Percentiles rank a stretch among this genome's conserved stretches.
phyloP scores from a whole-genome alignment of 768 basidiomycete species.

The Rhodotorula paludigena region DNA sequence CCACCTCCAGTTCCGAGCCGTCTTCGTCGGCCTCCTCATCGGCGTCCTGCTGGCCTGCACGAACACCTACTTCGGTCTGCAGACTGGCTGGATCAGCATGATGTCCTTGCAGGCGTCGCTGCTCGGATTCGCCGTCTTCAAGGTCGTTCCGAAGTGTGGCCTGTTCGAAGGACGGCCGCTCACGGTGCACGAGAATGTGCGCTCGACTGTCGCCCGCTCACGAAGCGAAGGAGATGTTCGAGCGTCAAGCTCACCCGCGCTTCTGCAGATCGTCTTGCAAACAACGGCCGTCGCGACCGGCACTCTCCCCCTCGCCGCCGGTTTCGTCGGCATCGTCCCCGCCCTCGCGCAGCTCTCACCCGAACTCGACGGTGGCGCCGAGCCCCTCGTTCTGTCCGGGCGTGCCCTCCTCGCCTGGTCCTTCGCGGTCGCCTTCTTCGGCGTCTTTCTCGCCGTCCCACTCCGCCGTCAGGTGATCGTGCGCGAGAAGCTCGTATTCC shows the following conservation, averaged over 20 bases:
- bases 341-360: slow-evolving; percentile 74
- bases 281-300: slow-evolving; percentile 95
- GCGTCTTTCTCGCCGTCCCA: slow-evolving; percentile 95
- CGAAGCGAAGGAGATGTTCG: slow-evolving; percentile 47
- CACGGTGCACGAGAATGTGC: slow-evolving; percentile 36
- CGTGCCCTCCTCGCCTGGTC: slow-evolving; percentile 75
- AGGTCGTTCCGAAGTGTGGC: slow-evolving; percentile 50
- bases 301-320: slow-evolving; percentile 50
- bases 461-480: slow-evolving; percentile 95
- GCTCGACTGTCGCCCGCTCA: slow-evolving; percentile 47
- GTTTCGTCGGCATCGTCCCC: slow-evolving; percentile 88
- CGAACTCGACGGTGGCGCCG: slow-evolving; percentile 63
- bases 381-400: slow-evolving; percentile 71
- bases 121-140: slow-evolving; percentile 79
- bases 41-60: slow-evolving; percentile 82
- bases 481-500: slow-evolving; percentile 87
- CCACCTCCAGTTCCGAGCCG: slow-evolving; percentile 52
- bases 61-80: slow-evolving; percentile 79
- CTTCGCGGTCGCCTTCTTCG: slow-evolving; percentile 87
- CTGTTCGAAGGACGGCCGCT: slow-evolving; percentile 25
- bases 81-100: slow-evolving; percentile 86
- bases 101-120: slow-evolving; percentile 72
- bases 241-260: slow-evolving; percentile 56
- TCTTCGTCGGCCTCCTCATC: slow-evolving; percentile 71
- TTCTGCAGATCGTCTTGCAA: slow-evolving; percentile 72